phyloP scores from a whole-genome alignment of 1,284 basidiomycete genomes.

The Ceratobasidium theobromae region DNA sequence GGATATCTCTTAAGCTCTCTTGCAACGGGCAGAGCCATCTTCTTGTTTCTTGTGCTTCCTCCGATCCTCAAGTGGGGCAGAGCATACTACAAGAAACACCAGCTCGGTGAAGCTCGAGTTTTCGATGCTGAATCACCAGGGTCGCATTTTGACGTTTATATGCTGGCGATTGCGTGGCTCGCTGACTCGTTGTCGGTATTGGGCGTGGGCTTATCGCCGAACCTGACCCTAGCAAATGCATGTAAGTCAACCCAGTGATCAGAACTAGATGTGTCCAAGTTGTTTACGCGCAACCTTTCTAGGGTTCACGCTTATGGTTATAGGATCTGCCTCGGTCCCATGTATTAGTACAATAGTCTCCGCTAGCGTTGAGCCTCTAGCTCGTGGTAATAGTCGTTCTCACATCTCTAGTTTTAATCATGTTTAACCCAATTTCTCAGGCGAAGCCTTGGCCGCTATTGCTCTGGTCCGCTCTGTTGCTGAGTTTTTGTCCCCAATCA shows the following conservation, averaged over 20 bases:
- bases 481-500: slow-evolving; percentile 17
- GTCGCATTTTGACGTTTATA: slow-evolving; percentile 10
- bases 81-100: not conserved
- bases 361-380: slow-evolving; percentile 21
- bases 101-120: not conserved
- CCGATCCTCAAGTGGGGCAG: not conserved
- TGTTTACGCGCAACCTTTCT: not conserved
- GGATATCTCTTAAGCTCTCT: slow-evolving; percentile 5
- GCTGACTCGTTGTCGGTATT: not conserved
- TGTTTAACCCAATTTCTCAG: not conserved
- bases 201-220: slow-evolving; percentile 9
- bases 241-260: slow-evolving; percentile 3
- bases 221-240: not conserved
- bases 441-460: slow-evolving; percentile 19
- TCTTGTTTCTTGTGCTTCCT: slow-evolving; percentile 3
- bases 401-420: not conserved
- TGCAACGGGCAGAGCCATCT: not conserved
- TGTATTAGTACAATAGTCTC: slow-evolving; percentile 24
- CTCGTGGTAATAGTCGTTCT: not conserved
- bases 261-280: not conserved
- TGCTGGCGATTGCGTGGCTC: not conserved
- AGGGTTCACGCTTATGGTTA: not conserved
- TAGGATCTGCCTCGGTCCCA: not conserved
- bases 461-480: slow-evolving; percentile 10
- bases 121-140: not conserved